Conservation (phyloP, 352 stramenopile genomes). For the Phytophthora sp. region DNA sequence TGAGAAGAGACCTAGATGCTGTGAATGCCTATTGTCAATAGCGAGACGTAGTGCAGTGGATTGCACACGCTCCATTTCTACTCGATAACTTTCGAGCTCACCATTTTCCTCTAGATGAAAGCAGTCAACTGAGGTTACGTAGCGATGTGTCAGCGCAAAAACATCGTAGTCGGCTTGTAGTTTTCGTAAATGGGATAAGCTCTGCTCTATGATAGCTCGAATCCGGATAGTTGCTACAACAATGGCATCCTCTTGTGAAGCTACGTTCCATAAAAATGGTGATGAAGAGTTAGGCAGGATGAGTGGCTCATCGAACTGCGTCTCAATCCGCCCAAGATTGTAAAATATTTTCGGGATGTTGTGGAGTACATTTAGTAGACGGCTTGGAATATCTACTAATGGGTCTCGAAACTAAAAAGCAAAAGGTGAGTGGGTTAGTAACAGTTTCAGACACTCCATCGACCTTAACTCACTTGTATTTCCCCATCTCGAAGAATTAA, state of each 20-base stretch:
- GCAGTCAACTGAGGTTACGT: constrained; percentile 54
- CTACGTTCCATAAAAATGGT: constrained; percentile 75
- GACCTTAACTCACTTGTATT: constrained; percentile 33
- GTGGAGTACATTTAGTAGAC: constrained; percentile 69
- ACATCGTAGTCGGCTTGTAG: constrained; percentile 50
- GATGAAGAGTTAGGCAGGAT: constrained; percentile 30
- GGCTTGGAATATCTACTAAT: constrained; percentile 60
- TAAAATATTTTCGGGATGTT: constrained; percentile 72
- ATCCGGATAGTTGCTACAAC: constrained; percentile 61
- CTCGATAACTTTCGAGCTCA: constrained; percentile 31
- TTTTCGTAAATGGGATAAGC: constrained; percentile 41
- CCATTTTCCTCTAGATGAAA: constrained; percentile 33
- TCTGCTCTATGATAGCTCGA: constrained; percentile 67
- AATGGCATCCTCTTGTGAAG: constrained; percentile 67
- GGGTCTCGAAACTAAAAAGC: constrained; percentile 61
- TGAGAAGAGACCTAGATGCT: constrained; percentile 52
- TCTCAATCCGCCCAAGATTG: constrained; percentile 70
- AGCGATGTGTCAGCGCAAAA: constrained; percentile 41
- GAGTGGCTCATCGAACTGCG: constrained; percentile 56
- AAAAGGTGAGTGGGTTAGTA: too few species aligned
- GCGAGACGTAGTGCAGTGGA: constrained; percentile 27
- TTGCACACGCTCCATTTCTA: constrained; percentile 37
- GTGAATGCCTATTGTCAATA: constrained; percentile 21
- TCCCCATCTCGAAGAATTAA: constrained; percentile 19
- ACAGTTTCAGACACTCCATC: too few species aligned